Conservation (phyloP, 2,329 filamentous ascomycete genomes). For the Coniella vitis region DNA sequence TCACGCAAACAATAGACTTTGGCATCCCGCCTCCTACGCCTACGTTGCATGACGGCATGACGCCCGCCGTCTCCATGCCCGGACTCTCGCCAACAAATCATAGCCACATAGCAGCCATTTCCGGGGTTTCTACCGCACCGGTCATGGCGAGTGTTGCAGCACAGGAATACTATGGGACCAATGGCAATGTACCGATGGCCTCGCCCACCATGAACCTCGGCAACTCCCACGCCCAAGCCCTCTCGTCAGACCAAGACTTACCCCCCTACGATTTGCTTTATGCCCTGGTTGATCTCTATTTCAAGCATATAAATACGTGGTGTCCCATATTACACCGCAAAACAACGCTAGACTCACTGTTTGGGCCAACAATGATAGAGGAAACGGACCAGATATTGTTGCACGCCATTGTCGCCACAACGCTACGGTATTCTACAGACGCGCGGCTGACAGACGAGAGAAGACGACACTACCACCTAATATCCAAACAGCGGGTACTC, state of each 20-base stretch:
- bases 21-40: constrained; percentile 39
- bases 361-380: constrained; percentile 68
- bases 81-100: constrained; percentile 33
- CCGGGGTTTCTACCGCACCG: constrained; percentile 5
- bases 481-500: constrained; percentile 79
- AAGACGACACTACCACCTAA: constrained; percentile 67
- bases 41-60: constrained; percentile 43
- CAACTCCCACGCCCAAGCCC: constrained; percentile 30
- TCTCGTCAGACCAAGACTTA: constrained; percentile 56
- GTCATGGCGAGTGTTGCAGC: constrained; percentile 34
- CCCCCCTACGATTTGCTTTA: constrained; percentile 71
- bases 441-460: constrained; percentile 65
- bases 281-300: constrained; percentile 67
- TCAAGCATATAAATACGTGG: constrained; percentile 75
- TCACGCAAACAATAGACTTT: constrained; percentile 44
- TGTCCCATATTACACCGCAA: constrained; percentile 86
- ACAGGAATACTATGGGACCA: constrained; percentile 43
- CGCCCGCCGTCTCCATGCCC: constrained; percentile 33
- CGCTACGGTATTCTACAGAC: constrained; percentile 77
- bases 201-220: constrained; percentile 52
- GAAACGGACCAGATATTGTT: constrained; percentile 77
- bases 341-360: constrained; percentile 73
- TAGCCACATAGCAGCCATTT: constrained; percentile 24
- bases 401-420: constrained; percentile 84
- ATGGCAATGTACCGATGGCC: constrained; percentile 37